Percentiles rank a stretch among this genome's conserved stretches.
These are phyloP conservation scores for Ophiostoma pallidulum DNA, from an alignment of 2,329 filamentous ascomycete genomes.

Conservation along the genomic window DNA sequence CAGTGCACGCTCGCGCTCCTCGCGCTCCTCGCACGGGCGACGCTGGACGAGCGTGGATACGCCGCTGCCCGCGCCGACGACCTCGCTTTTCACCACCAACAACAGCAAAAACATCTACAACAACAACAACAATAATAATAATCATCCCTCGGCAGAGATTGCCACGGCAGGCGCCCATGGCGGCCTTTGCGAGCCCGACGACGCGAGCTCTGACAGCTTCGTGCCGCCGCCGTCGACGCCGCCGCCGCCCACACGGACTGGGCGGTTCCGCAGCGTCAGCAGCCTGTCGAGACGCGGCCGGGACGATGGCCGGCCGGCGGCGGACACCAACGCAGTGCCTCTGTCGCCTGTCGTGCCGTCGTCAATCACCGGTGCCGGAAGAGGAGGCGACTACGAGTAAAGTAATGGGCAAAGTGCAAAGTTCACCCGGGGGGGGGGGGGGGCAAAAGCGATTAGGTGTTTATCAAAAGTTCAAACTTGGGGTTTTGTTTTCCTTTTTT, in stretches of 20 bases:
- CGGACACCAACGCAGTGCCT: neutral
- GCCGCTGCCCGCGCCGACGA: conserved; percentile 1
- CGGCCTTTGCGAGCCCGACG: conserved; percentile 11
- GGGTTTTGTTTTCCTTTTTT: no score
- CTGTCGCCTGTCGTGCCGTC: conserved; percentile 5
- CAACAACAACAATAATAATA: neutral
- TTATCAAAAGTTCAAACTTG: no score
- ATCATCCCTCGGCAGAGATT: neutral
- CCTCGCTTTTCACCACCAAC: conserved; percentile 6
- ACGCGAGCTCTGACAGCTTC: conserved; percentile 5
- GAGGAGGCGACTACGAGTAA: neutral
- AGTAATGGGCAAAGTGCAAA: neutral
- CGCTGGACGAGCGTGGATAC: neutral
- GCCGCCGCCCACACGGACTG: no score
- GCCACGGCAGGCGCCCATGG: neutral
- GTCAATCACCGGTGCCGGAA: no score
- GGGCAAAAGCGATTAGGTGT: no score
- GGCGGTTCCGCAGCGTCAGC: conserved; percentile 13
- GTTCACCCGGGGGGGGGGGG: neutral
- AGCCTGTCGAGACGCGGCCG: neutral
- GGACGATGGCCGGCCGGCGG: neutral
- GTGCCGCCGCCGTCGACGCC: conserved; percentile 3
- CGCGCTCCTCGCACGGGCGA: neutral
- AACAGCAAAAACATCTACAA: no score
- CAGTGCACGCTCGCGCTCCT: neutral